These are phyloP conservation scores for Stephanocyclus meneghinianus DNA, from an alignment of 352 stramenopile genomes.

Conservation along the genomic window DNA sequence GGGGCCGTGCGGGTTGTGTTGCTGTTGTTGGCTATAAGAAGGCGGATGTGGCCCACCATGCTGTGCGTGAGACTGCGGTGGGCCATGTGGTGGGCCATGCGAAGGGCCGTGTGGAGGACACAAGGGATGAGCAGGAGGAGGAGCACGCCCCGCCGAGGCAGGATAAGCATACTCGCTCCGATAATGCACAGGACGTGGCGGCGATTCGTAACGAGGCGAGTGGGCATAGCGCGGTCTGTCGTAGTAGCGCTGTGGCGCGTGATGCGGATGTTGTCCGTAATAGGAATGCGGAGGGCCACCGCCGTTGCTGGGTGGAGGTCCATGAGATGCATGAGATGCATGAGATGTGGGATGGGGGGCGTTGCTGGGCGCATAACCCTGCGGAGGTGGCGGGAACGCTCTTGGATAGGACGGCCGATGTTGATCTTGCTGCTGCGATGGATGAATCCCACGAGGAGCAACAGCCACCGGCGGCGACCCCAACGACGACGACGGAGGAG, in stretches of 20 bases:
- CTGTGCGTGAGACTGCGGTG: not conserved
- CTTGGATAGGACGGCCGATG: not conserved
- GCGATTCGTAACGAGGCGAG: too few relatives aligned
- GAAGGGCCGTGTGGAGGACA: not conserved
- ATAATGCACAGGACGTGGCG: not conserved
- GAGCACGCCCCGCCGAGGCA: not conserved
- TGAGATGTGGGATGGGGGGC: too few relatives aligned
- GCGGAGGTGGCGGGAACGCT: too few relatives aligned
- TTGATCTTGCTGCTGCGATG: not conserved
- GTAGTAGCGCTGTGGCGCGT: too few relatives aligned
- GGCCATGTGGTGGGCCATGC: not conserved
- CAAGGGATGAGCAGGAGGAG: constrained; percentile 8
- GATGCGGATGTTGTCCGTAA: too few relatives aligned
- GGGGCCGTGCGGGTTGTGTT: not conserved
- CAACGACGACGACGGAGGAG: too few relatives aligned
- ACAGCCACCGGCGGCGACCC: too few relatives aligned
- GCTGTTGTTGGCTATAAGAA: not conserved
- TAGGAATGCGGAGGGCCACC: too few relatives aligned
- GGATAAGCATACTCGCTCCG: not conserved
- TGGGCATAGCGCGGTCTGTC: too few relatives aligned
- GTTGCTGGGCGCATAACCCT: too few relatives aligned
- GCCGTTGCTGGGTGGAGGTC: too few relatives aligned
- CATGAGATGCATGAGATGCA: too few relatives aligned
- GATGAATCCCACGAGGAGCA: not conserved
- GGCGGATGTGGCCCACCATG: not conserved